A percentile compares a stretch with the other conserved stretches of the same genome.
These are phyloP conservation scores for Scenedesmus sp. DNA, from an alignment of 163 green algal species.

Conservation along the genomic window DNA sequence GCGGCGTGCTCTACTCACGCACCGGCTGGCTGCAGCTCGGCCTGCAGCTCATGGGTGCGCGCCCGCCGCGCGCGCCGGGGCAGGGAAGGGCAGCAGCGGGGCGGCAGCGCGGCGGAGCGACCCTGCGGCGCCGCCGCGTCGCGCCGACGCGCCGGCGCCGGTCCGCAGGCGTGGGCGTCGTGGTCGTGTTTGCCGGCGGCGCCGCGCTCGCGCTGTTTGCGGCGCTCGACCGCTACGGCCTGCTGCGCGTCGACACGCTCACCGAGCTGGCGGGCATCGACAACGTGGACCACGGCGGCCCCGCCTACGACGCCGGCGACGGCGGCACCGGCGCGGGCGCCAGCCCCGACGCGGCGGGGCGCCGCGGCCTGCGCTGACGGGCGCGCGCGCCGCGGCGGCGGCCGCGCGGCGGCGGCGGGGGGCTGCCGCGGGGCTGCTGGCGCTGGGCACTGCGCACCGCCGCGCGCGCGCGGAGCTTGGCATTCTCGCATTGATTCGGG, in stretches of 20 bases:
- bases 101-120: background rate
- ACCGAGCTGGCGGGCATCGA: constrained; percentile 66
- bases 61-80: too few relatives aligned
- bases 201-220: constrained; percentile 42
- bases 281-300: constrained; percentile 60
- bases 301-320: constrained; percentile 15
- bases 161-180: constrained; percentile 30
- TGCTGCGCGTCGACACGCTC: constrained; percentile 55
- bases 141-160: background rate
- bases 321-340: background rate
- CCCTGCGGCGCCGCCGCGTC: background rate
- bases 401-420: too few relatives aligned
- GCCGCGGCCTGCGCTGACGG: too few relatives aligned
- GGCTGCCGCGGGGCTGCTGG: too few relatives aligned
- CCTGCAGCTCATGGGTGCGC: constrained; percentile 52
- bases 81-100: background rate
- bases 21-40: constrained; percentile 50
- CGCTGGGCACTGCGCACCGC: too few relatives aligned
- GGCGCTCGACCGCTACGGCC: constrained; percentile 17
- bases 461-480: too few relatives aligned
- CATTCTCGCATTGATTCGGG: too few relatives aligned
- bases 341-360: too few relatives aligned
- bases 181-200: constrained; percentile 35
- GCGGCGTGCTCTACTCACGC: constrained; percentile 49
- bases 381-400: too few relatives aligned